phyloP scores from a whole-genome alignment of 106 monocot genomes.

The Acanthochlamys bracteata region DNA sequence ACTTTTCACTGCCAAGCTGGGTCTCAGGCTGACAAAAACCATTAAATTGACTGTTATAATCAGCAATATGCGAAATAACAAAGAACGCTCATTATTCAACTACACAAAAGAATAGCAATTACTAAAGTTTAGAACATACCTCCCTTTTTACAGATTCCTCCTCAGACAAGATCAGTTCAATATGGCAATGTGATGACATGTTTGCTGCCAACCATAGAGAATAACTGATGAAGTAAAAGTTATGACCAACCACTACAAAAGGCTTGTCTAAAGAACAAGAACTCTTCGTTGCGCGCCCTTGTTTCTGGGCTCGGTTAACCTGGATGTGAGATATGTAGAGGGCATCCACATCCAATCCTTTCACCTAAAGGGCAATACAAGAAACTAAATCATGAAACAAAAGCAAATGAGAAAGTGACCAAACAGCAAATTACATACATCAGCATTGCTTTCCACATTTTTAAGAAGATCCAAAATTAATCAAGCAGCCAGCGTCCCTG shows the following conservation, averaged over 20 bases:
- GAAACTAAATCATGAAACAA: background rate
- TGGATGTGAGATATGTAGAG: conserved; percentile 19
- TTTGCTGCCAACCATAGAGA: conserved; percentile 10
- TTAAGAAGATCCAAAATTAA: conserved; percentile 66
- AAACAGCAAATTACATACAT: conserved; percentile 20
- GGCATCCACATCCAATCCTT: conserved; percentile 52
- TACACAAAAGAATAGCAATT: background rate
- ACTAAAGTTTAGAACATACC: background rate
- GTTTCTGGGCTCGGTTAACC: conserved; percentile 21
- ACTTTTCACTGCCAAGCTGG: conserved; percentile 16
- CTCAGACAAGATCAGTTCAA: conserved; percentile 22
- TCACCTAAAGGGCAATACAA: conserved; percentile 19
- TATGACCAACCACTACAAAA: background rate
- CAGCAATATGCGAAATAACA: background rate
- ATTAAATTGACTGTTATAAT: background rate
- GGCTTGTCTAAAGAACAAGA: background rate
- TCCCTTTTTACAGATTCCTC: conserved; percentile 21
- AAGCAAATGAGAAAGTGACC: background rate
- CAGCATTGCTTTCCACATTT: conserved; percentile 75
- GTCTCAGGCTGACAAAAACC: conserved; percentile 25
- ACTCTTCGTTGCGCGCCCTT: conserved; percentile 17
- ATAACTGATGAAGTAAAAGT: background rate
- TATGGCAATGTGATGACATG: conserved; percentile 21
- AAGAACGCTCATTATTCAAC: background rate
- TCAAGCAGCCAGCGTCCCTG: conserved; percentile 75